Evolutionary conservation across 2,329 filamentous ascomycete species (phyloP), one percentile per base, ranked within the genome.

Genomic region (Thelonectria blattea): DNA sequence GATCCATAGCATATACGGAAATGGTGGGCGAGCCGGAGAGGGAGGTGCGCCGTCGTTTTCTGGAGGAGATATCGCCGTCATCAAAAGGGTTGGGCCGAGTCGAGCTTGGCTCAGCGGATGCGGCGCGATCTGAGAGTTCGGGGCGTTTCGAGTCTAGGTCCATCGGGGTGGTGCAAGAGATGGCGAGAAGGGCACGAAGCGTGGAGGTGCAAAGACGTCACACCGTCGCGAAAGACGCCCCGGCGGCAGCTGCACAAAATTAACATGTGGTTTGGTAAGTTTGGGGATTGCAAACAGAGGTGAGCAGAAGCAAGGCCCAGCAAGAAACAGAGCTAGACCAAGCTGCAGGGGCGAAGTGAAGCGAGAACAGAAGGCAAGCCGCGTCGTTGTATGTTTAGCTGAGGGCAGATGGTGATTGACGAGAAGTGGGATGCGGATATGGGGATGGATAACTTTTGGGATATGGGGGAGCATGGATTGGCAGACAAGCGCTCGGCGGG

Each of bases 1-100:
- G 72, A 48, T 71, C 71, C 56, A 70, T 66, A 27, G 77, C 77
- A 58, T 85, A 81, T 66, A 80, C 75, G 18, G 85, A 87, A 60
- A 76, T 76, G 68, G 82, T 84, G 60, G 82, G 80, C 24, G 85
- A 88, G 58, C 78, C 80, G 57, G 82, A 82, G 52, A 81, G 76
- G 14, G 86, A 88, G 30, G 85, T 87, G 66, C 86, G 83, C 64
- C 84, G 85, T 53, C 87, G 84, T 74, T 89, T 89, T 65, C 86
- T 80, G 57, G 86, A 80, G 43, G 81, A 79, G 48, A 76, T 71
- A 65, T 85, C 83, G 71, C 75, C 78, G 75, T 88, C 85, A 76
- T 87, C 81, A 73, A 88, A 89, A 42, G 87, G 87, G 65, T 89
- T 88, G 53, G 84, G 85, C 64, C 87, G 83, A 67, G 83, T 86